phyloP scores from a whole-genome alignment of 805 yeast species.

The Kodamaea leandrae region DNA sequence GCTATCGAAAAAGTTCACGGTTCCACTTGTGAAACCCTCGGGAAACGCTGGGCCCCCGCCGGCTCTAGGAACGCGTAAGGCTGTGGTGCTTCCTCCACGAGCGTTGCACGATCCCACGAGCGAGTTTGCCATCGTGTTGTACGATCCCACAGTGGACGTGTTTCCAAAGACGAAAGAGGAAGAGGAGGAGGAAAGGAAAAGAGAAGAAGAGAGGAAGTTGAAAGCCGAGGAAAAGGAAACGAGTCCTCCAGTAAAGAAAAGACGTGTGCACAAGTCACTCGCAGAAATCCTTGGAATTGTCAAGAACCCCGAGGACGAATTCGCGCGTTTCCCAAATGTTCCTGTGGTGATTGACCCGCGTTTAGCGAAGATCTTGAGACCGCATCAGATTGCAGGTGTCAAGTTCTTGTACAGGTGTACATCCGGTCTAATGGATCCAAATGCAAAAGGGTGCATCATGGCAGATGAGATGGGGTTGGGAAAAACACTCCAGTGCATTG shows the following conservation, averaged over 20 bases:
- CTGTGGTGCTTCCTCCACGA: constrained; percentile 70
- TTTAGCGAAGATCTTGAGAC: constrained; percentile 78
- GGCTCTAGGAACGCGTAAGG: constrained; percentile 78
- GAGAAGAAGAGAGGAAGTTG: constrained; percentile 9
- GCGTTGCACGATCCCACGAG: constrained; percentile 94
- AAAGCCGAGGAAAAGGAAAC: constrained; percentile 6
- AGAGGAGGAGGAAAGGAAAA: constrained; percentile 18
- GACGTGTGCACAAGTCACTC: constrained; percentile 59
- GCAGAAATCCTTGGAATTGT: constrained; percentile 79
- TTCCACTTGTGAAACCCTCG: constrained; percentile 51
- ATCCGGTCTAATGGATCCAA: constrained; percentile 75
- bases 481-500: constrained; percentile 83
- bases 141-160: constrained; percentile 89
- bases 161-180: constrained; percentile 28
- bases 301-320: constrained; percentile 46
- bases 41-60: constrained; percentile 57
- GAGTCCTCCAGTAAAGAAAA: constrained; percentile 24
- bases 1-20: constrained; percentile 49
- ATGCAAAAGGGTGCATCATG: constrained; percentile 95
- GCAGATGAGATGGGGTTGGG: constrained; percentile 98
- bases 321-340: constrained; percentile 69
- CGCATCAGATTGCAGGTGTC: constrained; percentile 96
- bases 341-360: constrained; percentile 95
- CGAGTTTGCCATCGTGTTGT: constrained; percentile 90
- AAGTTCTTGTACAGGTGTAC: constrained; percentile 87